Conservation (phyloP, 2,329 filamentous ascomycete genomes). For the Albifimbria verrucaria region DNA sequence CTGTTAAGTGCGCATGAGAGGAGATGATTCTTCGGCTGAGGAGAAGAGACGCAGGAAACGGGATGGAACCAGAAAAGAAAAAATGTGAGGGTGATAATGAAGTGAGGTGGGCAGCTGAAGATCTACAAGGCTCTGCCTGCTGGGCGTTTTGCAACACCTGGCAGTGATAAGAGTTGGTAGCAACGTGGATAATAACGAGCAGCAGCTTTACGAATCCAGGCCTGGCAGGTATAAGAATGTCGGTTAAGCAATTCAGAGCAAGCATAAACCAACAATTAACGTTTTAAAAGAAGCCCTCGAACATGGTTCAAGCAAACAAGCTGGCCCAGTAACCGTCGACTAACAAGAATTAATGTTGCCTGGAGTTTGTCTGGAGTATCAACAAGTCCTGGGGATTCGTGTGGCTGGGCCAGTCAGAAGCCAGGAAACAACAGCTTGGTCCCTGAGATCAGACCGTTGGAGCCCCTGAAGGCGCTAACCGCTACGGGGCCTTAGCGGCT, state of each 20-base stretch:
- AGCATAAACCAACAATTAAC: no score
- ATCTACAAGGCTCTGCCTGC: no score
- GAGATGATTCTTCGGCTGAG: no score
- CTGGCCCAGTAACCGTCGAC: neutral
- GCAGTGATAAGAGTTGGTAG: constrained; percentile 22
- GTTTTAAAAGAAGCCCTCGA: no score
- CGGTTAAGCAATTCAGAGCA: no score
- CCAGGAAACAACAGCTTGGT: neutral
- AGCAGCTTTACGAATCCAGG: neutral
- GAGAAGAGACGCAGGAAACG: neutral
- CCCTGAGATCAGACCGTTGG: neutral
- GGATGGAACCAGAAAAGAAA: neutral
- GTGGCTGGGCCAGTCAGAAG: constrained; percentile 20
- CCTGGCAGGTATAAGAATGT: neutral
- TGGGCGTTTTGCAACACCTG: constrained; percentile 23
- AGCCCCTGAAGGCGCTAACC: neutral
- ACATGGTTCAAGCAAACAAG: no score
- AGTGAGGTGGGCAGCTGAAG: no score
- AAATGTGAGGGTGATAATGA: constrained; percentile 1
- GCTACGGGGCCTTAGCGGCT: neutral
- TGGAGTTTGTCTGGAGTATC: constrained; percentile 20
- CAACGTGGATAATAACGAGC: neutral
- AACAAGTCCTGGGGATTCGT: constrained; percentile 15
- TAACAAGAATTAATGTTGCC: constrained; percentile 29
- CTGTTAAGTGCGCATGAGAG: no score